Conservation (phyloP, 768 basidiomycete genomes). For the Tylopilus felleus region DNA sequence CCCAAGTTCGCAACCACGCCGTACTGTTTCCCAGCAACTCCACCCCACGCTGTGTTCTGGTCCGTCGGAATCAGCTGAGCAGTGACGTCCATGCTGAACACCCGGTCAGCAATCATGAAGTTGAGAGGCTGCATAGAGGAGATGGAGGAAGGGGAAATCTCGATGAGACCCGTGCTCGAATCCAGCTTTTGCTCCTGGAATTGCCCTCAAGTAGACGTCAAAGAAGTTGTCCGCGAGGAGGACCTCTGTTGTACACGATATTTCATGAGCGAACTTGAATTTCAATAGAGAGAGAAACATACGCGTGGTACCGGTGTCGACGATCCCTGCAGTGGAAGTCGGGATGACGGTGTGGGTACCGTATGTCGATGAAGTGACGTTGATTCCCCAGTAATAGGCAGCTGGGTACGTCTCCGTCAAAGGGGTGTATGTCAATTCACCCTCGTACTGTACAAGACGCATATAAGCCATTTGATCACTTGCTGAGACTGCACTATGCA, state of each 20-base stretch:
- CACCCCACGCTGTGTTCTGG: conserved; percentile 18
- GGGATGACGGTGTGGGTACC: conserved; percentile 13
- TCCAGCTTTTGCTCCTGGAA: conserved; percentile 13
- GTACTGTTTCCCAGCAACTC: conserved; percentile 6
- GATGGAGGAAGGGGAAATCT: conserved; percentile 16
- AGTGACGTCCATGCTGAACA: conserved; percentile 15
- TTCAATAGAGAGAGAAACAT: background rate
- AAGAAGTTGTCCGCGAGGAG: conserved; percentile 23
- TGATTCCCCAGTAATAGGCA: background rate
- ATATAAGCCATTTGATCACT: background rate
- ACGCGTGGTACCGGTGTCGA: conserved; percentile 30
- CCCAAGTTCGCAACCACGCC: conserved; percentile 1
- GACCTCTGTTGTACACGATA: conserved; percentile 13
- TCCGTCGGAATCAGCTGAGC: conserved; percentile 16
- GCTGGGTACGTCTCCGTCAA: background rate
- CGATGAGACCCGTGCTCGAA: background rate
- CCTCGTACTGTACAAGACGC: background rate
- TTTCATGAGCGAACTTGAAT: too few species aligned
- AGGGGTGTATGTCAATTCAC: background rate
- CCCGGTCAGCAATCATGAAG: conserved; percentile 6
- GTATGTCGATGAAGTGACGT: conserved; percentile 2
- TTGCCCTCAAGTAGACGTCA: conserved; percentile 7
- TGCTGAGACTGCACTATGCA: background rate
- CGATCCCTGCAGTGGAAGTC: conserved; percentile 24
- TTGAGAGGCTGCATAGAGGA: conserved; percentile 10